phyloP scores from a whole-genome alignment of 2,329 filamentous ascomycete genomes.

The Ophiosphaerella narmari region DNA sequence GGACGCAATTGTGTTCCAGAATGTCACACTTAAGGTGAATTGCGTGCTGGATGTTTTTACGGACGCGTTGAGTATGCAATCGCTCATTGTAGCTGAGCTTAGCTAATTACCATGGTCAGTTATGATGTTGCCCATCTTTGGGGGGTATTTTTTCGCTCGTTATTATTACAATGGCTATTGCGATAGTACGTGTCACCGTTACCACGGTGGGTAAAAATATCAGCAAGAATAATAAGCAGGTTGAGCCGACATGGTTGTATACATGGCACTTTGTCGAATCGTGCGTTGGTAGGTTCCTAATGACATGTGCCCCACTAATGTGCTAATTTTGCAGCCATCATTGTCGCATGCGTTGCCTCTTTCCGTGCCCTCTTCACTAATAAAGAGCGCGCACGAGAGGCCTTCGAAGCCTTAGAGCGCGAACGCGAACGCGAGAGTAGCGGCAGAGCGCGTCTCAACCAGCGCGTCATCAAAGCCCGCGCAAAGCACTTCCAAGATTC shows the following conservation, averaged over 20 bases:
- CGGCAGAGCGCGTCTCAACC: neutral
- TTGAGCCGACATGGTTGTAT: constrained; percentile 3
- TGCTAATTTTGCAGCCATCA: neutral
- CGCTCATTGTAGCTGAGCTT: neutral
- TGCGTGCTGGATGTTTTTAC: constrained; percentile 10
- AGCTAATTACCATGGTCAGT: constrained; percentile 1
- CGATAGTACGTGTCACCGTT: constrained; percentile 10
- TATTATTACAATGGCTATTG: constrained; percentile 9
- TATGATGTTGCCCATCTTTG: constrained; percentile 7
- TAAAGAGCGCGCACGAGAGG: neutral
- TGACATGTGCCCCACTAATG: neutral
- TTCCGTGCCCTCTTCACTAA: constrained; percentile 5
- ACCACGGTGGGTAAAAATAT: neutral
- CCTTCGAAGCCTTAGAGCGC: neutral
- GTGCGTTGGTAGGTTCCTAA: constrained; percentile 1
- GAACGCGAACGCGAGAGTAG: neutral
- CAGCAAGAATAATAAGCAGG: neutral
- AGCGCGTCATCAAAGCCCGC: neutral
- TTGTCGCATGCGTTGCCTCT: constrained; percentile 6
- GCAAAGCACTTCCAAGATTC: constrained; percentile 3
- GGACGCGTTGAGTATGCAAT: constrained; percentile 11
- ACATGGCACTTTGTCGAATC: constrained; percentile 6
- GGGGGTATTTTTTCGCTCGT: constrained; percentile 9
- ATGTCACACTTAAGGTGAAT: constrained; percentile 3
- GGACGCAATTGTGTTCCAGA: neutral